Conservation (phyloP, 179 eudicot genomes). For the Carnegiea gigantea region DNA sequence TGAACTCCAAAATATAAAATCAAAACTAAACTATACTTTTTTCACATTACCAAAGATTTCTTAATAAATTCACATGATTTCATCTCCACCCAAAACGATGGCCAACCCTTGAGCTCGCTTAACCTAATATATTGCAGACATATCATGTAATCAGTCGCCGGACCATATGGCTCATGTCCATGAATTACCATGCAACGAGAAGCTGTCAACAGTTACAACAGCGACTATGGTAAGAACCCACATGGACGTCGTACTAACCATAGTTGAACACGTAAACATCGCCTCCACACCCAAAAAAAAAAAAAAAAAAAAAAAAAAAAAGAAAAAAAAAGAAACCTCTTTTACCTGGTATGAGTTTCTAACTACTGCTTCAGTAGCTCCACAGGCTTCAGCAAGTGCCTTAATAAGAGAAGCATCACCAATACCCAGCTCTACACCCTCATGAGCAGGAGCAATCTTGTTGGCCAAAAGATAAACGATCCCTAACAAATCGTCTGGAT, state of each 20-base stretch:
- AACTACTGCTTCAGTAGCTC: constrained; percentile 56
- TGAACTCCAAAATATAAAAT: background rate
- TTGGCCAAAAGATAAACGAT: constrained; percentile 81
- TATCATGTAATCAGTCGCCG: background rate
- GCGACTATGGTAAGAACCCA: background rate
- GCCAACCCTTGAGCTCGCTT: background rate
- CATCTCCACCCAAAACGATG: background rate
- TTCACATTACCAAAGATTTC: background rate
- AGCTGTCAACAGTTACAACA: background rate
- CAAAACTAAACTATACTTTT: background rate
- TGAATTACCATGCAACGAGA: constrained; percentile 1
- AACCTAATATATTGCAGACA: background rate
- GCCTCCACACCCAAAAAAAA: too few species aligned
- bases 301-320: background rate
- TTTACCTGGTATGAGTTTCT: constrained; percentile 64
- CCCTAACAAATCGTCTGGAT: constrained; percentile 67
- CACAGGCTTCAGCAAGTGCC: constrained; percentile 88
- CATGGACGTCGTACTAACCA: background rate
- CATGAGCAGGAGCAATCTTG: constrained; percentile 81
- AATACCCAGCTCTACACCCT: constrained; percentile 92
- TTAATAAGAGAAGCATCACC: constrained; percentile 88
- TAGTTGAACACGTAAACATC: too few species aligned
- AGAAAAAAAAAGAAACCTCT: background rate
- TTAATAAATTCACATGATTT: background rate
- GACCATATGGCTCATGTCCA: background rate